phyloP scores from a whole-genome alignment of 129 eudicot genomes.

The Escallonia rubra region DNA sequence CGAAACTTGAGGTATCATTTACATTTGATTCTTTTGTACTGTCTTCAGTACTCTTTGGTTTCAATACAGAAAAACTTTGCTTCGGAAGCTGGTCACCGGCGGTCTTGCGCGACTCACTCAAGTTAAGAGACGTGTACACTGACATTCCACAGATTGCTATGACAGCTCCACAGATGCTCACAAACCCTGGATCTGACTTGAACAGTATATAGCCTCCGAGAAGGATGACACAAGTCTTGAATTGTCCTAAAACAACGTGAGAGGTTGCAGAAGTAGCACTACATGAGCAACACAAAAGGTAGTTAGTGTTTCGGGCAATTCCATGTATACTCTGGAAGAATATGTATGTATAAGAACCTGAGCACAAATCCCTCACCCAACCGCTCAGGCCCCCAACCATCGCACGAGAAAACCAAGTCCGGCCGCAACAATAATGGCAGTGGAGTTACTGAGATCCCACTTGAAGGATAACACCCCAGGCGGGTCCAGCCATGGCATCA shows the following conservation, averaged over 20 bases:
- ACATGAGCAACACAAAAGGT: constrained; percentile 11
- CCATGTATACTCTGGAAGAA: neutral
- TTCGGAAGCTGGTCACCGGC: constrained; percentile 24
- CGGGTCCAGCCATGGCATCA: constrained; percentile 83
- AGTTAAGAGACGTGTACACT: constrained; percentile 53
- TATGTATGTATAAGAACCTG: too few species aligned
- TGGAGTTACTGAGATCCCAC: constrained; percentile 47
- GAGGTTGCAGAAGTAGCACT: constrained; percentile 86
- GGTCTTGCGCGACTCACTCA: constrained; percentile 26
- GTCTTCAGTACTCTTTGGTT: constrained; percentile 27
- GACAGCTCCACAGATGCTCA: constrained; percentile 65
- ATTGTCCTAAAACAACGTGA: constrained; percentile 71
- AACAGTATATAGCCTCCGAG: constrained; percentile 65
- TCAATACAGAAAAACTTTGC: constrained; percentile 27
- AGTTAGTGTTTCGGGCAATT: neutral
- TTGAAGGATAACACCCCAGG: constrained; percentile 67
- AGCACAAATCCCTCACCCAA: constrained; percentile 40
- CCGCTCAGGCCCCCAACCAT: constrained; percentile 82
- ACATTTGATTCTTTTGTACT: constrained; percentile 20
- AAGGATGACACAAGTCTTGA: constrained; percentile 76
- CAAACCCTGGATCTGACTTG: constrained; percentile 62
- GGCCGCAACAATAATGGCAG: constrained; percentile 58
- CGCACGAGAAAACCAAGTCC: constrained; percentile 66
- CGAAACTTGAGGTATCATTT: constrained; percentile 12
- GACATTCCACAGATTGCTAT: constrained; percentile 73